A percentile compares a stretch with the other conserved stretches of the same genome.
Conservation (phyloP, 2,329 filamentous ascomycete genomes). For the Claviceps sp. region DNA sequence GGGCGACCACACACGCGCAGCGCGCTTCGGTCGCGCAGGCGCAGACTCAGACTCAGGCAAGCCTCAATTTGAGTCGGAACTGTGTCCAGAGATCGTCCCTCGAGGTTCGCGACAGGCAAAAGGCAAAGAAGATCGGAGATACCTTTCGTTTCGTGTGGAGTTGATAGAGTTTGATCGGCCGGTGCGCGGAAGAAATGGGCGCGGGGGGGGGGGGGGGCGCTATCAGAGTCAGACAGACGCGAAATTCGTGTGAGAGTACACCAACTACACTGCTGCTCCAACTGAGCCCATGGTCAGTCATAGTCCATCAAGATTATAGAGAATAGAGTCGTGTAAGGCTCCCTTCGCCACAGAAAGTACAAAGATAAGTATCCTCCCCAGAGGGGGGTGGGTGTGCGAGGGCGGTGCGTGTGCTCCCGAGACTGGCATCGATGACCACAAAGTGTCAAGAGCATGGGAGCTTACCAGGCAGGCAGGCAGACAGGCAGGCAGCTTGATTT, state of each 20-base stretch:
- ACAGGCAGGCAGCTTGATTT: conserved; percentile 1
- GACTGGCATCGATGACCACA: conserved; percentile 1
- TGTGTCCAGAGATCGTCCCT: conserved; percentile 3
- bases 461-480: conserved; percentile 6
- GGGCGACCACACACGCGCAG: neutral
- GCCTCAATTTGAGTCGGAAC: neutral
- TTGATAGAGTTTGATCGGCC: neutral
- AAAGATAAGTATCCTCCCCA: neutral
- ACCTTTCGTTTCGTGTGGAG: conserved; percentile 1
- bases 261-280: neutral
- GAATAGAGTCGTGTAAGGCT: neutral
- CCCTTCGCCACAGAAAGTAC: neutral
- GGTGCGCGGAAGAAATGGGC: neutral
- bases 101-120: conserved; percentile 1
- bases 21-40: neutral
- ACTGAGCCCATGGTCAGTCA: conserved; percentile 10
- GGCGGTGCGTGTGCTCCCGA: neutral
- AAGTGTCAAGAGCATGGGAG: conserved; percentile 1
- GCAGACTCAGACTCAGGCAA: too few relatives aligned
- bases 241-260: neutral
- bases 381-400: neutral
- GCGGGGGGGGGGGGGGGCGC: neutral
- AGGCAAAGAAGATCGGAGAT: neutral
- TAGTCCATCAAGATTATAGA: conserved; percentile 1
- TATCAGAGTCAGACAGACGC: neutral